phyloP scores from a whole-genome alignment of 208 protist species.

The Trypanosoma congolense region DNA sequence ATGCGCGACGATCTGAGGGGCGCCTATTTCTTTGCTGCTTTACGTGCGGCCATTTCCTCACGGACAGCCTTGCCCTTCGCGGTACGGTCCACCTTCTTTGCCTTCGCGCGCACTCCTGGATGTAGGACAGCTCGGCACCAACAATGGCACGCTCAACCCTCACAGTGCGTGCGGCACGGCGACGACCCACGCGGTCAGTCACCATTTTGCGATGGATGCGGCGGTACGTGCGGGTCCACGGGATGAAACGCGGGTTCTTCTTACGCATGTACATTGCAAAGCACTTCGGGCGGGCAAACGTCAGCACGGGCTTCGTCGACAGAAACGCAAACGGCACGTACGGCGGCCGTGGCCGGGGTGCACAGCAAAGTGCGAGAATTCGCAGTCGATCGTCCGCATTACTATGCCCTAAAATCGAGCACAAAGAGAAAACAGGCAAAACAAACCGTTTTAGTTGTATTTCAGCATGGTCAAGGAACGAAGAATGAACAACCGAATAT shows the following conservation, averaged over 20 bases:
- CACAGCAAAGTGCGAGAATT: conserved; percentile 91
- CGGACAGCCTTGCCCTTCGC: conserved; percentile 86
- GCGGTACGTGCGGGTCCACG: conserved; percentile 92
- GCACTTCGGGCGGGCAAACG: conserved; percentile 88
- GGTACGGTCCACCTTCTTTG: conserved; percentile 76
- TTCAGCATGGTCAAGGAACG: too few relatives aligned
- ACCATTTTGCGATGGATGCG: conserved; percentile 90
- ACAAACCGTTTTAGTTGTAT: background rate
- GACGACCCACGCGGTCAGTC: conserved; percentile 76
- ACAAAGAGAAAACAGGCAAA: background rate
- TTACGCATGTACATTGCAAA: conserved; percentile 91
- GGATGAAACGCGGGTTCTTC: conserved; percentile 92
- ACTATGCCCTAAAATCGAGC: background rate
- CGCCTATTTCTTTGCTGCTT: conserved; percentile 88
- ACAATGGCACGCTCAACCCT: conserved; percentile 77
- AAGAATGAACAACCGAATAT: background rate
- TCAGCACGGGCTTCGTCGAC: conserved; percentile 93
- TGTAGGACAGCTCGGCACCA: conserved; percentile 86
- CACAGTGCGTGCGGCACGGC: conserved; percentile 74
- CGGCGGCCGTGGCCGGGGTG: conserved; percentile 91
- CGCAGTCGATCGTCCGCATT: conserved; percentile 91
- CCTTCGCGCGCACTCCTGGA: conserved; percentile 79
- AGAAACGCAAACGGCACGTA: conserved; percentile 92
- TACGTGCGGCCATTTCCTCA: conserved; percentile 86
- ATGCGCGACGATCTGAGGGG: too few relatives aligned